Evolutionary conservation across 2,329 filamentous ascomycete genomes (phyloP), one percentile per base, ranked within the genome.

Genomic region (Aspergillus phoenicis): DNA sequence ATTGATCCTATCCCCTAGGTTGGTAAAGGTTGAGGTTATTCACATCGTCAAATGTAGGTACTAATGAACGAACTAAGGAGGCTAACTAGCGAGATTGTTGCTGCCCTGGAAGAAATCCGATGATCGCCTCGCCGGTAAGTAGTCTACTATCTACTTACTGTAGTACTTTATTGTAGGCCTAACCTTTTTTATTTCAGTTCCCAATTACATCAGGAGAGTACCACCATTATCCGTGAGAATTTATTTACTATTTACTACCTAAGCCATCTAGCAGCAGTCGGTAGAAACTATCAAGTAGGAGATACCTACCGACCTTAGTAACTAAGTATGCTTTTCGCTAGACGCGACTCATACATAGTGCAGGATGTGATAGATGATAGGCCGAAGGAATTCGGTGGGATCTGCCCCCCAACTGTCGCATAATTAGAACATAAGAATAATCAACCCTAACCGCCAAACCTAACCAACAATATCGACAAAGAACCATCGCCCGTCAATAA

Each of bases 401-500:
- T 45, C 17, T 24, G 11, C 33, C 33, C 28, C 26, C 47, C 47
- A 51, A 51, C 47, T 17, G 52, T 55, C 26, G 28, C 24, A 56
- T 33, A 47, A 8, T 15, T 33, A 45, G 39, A 56, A 56, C 5
- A 36, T 10, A 13, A 36, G 13, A 36, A 36, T 39, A 26, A 33
- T 39, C 36, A 55, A 56, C 41, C 53, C 53, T 56, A 56, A 56
- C 24, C 39, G 36, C 36, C 52, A 55, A 55, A 45, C 24, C 38
- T 55, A 55, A 54, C 52, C 52, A 39, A 53, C 30, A 26, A 53
- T 22, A 53, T 38, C 33, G 51, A 38, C n/a, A 39, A 22, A 38
- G 30, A 24, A 13, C 28, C 33, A 11, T 36, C 33, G 11, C 24
- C 24, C 47, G 15, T 51, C 51, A 15, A 39, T 51, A 28, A 33